These are phyloP conservation scores for Massarina eburnea DNA, from an alignment of 2,329 filamentous ascomycete genomes.

Conservation along the genomic window DNA sequence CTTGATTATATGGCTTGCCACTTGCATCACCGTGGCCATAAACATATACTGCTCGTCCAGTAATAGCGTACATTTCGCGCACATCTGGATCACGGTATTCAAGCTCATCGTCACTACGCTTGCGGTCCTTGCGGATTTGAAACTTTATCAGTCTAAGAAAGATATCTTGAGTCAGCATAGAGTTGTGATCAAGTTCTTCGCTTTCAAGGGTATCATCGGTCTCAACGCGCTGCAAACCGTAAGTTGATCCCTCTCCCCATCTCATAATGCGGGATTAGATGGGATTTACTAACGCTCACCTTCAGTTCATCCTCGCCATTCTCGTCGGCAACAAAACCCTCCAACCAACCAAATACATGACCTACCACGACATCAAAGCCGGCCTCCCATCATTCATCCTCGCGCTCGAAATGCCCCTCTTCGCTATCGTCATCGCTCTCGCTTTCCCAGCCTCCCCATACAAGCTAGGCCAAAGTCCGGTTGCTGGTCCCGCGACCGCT, in stretches of 20 bases:
- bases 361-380: slow-evolving; percentile 30
- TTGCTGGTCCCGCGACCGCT: slow-evolving; percentile 21
- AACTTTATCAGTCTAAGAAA: slow-evolving; percentile 28
- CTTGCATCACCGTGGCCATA: slow-evolving; percentile 21
- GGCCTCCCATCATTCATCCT: slow-evolving; percentile 31
- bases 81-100: slow-evolving; percentile 33
- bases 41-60: slow-evolving; percentile 32
- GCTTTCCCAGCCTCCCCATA: slow-evolving; percentile 26
- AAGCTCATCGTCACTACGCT: slow-evolving; percentile 20
- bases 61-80: slow-evolving; percentile 31
- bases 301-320: slow-evolving; percentile 33
- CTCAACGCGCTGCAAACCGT: slow-evolving; percentile 33
- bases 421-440: slow-evolving; percentile 27
- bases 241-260: slow-evolving; percentile 5
- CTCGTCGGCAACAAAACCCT: slow-evolving; percentile 25
- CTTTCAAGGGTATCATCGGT: slow-evolving; percentile 36
- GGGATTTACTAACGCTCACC: background rate
- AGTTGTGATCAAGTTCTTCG: slow-evolving; percentile 31
- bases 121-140: slow-evolving; percentile 24
- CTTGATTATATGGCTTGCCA: slow-evolving; percentile 33
- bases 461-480: slow-evolving; percentile 12
- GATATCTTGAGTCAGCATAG: slow-evolving; percentile 22
- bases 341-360: slow-evolving; percentile 28
- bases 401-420: slow-evolving; percentile 36
- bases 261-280: background rate